A percentile compares a stretch with the other conserved stretches of the same genome.
These are phyloP conservation scores for Sporisorium sorghi DNA, from an alignment of 1,284 basidiomycete genomes.

Conservation along the genomic window DNA sequence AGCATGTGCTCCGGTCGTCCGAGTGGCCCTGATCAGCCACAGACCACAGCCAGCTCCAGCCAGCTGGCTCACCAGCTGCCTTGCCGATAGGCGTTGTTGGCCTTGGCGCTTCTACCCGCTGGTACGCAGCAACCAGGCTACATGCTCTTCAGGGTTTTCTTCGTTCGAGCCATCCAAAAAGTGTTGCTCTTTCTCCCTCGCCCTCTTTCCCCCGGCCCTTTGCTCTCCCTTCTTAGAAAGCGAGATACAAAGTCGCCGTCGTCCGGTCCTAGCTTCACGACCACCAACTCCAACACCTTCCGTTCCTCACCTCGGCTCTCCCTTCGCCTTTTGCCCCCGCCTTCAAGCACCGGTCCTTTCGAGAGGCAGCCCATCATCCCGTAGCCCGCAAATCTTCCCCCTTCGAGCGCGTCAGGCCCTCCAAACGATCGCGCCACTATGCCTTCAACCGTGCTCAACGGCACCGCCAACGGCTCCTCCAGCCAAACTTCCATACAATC, in stretches of 20 bases:
- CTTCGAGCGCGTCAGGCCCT: neutral
- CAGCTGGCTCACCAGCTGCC: no score
- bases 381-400: no score
- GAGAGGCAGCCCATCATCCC: neutral
- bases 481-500: conserved; percentile 32
- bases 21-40: neutral
- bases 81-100: no score
- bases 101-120: no score
- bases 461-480: conserved; percentile 26
- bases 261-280: neutral
- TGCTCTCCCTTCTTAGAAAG: neutral
- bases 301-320: neutral
- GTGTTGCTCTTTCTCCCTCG: no score
- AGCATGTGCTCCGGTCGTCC: conserved; percentile 1
- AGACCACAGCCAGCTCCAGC: no score
- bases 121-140: no score
- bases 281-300: neutral
- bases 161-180: neutral
- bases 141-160: neutral
- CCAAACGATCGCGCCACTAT: conserved; percentile 2
- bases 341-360: no score
- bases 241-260: neutral
- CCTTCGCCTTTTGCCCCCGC: neutral
- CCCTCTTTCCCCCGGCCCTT: no score
- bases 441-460: conserved; percentile 17